These are phyloP conservation scores for Phytophthora fragariae DNA, from an alignment of 352 stramenopile species.

Conservation along the genomic window DNA sequence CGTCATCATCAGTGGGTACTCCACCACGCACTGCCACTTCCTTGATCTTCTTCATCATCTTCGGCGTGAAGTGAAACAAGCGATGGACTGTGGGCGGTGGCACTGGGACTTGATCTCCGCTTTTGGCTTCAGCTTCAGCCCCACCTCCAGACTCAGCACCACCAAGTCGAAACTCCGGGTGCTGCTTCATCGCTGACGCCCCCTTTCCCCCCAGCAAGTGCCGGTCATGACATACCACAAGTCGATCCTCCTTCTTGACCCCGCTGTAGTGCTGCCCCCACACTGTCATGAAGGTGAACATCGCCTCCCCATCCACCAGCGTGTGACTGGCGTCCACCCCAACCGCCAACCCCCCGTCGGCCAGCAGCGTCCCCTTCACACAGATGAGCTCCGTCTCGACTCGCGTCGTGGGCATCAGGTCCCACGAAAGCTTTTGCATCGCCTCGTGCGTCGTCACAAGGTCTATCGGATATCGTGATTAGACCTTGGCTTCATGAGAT, in stretches of 20 bases:
- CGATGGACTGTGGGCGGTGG: conserved; percentile 45
- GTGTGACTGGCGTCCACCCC: conserved; percentile 54
- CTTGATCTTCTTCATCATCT: conserved; percentile 59
- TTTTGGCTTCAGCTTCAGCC: neutral
- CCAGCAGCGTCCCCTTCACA: conserved; percentile 50
- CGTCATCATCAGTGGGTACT: neutral
- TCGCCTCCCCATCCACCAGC: conserved; percentile 56
- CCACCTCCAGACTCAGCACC: neutral
- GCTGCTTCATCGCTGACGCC: conserved; percentile 23
- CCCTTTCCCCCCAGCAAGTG: conserved; percentile 41
- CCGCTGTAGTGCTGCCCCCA: conserved; percentile 65
- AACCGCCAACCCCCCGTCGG: conserved; percentile 57
- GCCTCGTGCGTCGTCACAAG: conserved; percentile 52
- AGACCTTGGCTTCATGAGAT: too few species aligned
- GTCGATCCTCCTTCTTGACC: conserved; percentile 32
- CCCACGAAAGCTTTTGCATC: conserved; percentile 36
- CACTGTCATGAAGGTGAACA: conserved; percentile 72
- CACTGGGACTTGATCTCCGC: neutral
- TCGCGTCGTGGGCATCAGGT: conserved; percentile 42
- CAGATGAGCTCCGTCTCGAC: conserved; percentile 36
- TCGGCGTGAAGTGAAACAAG: conserved; percentile 55
- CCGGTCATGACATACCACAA: conserved; percentile 50
- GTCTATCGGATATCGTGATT: too few species aligned
- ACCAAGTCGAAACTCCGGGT: conserved; percentile 58
- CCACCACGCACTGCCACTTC: conserved; percentile 14